These are phyloP conservation scores for Byssochlamys sp. DNA, from an alignment of 2,329 filamentous ascomycete genomes.

Conservation along the genomic window DNA sequence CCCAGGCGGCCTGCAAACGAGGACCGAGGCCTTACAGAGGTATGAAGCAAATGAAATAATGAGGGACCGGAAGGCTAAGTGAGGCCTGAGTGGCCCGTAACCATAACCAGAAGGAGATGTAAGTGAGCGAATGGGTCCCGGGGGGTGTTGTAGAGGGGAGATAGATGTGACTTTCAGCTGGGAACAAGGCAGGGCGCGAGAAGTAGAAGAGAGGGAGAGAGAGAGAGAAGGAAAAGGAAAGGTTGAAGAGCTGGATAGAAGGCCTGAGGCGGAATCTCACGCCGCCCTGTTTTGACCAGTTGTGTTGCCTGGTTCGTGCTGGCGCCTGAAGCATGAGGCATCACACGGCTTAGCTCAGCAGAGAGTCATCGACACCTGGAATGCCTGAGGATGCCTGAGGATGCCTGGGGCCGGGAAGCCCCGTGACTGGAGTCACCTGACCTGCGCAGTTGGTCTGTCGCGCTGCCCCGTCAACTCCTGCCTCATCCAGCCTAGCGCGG, in stretches of 20 bases:
- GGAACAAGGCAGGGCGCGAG: conserved; percentile 8
- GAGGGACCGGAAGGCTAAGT: conserved; percentile 13
- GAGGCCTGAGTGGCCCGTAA: conserved; percentile 5
- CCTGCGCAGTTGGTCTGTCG: conserved; percentile 16
- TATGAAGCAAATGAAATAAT: conserved; percentile 26
- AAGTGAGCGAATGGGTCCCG: conserved; percentile 3
- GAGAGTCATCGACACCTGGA: not conserved
- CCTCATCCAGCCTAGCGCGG: conserved; percentile 21
- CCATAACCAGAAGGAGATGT: conserved; percentile 3
- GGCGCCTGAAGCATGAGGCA: not conserved
- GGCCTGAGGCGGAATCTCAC: conserved; percentile 11
- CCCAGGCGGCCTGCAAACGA: conserved; percentile 16
- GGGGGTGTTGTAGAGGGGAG: conserved; percentile 5
- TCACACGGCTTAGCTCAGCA: no score
- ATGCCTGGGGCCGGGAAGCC: not conserved
- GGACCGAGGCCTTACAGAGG: conserved; percentile 22
- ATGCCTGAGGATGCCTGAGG: no score
- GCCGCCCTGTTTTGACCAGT: conserved; percentile 9
- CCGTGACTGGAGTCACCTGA: not conserved
- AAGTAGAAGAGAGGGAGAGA: conserved; percentile 13
- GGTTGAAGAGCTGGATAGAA: conserved; percentile 14
- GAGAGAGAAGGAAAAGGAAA: conserved; percentile 20
- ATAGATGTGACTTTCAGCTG: conserved; percentile 5
- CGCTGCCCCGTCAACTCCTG: conserved; percentile 11
- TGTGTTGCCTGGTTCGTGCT: conserved; percentile 8